Percentiles rank a stretch among this genome's conserved stretches.
Conservation (phyloP, 805 yeast genomes). For the Candida sithepensis region DNA sequence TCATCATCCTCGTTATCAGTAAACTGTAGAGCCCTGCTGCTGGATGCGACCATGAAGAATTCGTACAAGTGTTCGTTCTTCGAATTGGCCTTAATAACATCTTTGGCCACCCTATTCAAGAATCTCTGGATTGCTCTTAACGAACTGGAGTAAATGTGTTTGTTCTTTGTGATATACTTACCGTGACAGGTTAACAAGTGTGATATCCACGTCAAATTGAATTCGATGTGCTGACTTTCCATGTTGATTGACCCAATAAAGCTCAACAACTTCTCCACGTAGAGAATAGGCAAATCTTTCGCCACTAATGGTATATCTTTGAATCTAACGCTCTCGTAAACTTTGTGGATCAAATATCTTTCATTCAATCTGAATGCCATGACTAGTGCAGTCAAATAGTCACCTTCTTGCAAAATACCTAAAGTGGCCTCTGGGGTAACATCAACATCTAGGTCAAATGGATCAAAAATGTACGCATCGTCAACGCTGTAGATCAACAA, state of each 20-base stretch:
- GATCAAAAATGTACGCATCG: conserved; percentile 75
- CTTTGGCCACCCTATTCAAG: conserved; percentile 69
- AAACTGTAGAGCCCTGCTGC: conserved; percentile 1
- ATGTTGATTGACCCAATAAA: conserved; percentile 67
- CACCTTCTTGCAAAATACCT: conserved; percentile 55
- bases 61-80: conserved; percentile 52
- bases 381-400: conserved; percentile 72
- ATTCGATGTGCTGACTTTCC: conserved; percentile 82
- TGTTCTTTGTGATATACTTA: conserved; percentile 57
- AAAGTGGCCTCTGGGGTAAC: conserved; percentile 78
- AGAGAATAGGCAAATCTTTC: conserved; percentile 71
- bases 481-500: conserved; percentile 78
- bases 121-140: conserved; percentile 73
- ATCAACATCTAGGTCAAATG: conserved; percentile 90
- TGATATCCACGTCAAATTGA: conserved; percentile 77
- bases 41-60: conserved; percentile 39
- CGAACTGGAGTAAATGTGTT: conserved; percentile 58
- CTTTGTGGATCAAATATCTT: conserved; percentile 60
- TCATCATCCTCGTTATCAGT: conserved; percentile 24
- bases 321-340: conserved; percentile 71
- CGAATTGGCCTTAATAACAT: conserved; percentile 52
- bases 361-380: conserved; percentile 96
- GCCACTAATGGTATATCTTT: conserved; percentile 66
- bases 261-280: conserved; percentile 60
- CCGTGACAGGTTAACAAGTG: conserved; percentile 72